These are phyloP conservation scores for Rhodocollybia butyracea DNA, from an alignment of 768 basidiomycete species.

Conservation along the genomic window DNA sequence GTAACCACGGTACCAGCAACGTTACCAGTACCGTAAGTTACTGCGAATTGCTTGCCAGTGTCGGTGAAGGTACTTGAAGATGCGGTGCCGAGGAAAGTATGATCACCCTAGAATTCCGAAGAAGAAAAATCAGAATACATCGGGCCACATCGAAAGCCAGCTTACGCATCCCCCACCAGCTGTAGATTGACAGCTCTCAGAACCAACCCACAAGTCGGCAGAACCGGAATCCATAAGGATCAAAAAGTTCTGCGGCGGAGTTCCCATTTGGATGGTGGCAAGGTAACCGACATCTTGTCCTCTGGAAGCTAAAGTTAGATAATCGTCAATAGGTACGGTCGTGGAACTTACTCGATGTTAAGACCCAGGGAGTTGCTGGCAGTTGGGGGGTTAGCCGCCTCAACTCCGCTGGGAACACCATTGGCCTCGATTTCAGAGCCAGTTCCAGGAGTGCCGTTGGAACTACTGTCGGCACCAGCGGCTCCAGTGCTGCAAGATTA, in stretches of 20 bases:
- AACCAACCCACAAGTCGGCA: constrained; percentile 65
- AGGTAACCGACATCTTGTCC: constrained; percentile 49
- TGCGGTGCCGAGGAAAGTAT: constrained; percentile 60
- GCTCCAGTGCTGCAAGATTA: background rate
- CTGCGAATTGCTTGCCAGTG: constrained; percentile 46
- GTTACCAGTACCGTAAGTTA: constrained; percentile 67
- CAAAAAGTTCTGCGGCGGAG: constrained; percentile 51
- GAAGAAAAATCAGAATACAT: background rate
- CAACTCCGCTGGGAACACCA: constrained; percentile 5
- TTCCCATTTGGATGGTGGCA: constrained; percentile 63
- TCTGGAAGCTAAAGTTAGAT: constrained; percentile 17
- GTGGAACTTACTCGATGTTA: constrained; percentile 56
- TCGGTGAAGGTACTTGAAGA: constrained; percentile 63
- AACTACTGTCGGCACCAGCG: background rate
- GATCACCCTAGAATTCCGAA: constrained; percentile 46
- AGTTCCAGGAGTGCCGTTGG: constrained; percentile 5
- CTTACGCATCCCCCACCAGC: constrained; percentile 40
- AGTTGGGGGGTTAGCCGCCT: constrained; percentile 11
- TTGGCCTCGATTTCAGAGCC: constrained; percentile 8
- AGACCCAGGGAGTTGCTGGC: constrained; percentile 57
- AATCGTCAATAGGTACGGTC: background rate
- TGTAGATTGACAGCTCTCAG: constrained; percentile 47
- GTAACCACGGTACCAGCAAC: constrained; percentile 63
- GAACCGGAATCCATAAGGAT: constrained; percentile 72
- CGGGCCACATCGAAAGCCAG: constrained; percentile 5